These are phyloP conservation scores for Nakazawaea ambrosiae DNA, from an alignment of 805 yeast genomes.

Conservation along the genomic window DNA sequence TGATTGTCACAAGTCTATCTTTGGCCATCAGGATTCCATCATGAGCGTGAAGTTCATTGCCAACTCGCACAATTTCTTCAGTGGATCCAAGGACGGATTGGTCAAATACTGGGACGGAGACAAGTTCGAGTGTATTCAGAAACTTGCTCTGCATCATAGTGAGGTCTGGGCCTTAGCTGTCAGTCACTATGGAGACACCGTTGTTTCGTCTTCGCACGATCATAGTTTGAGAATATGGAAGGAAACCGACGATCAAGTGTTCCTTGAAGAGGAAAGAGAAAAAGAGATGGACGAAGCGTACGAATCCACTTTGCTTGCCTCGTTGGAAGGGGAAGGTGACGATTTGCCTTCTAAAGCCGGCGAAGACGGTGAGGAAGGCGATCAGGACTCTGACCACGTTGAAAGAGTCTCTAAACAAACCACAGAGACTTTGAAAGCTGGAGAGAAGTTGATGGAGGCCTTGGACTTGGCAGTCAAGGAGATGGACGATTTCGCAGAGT, in stretches of 20 bases:
- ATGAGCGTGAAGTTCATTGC: constrained; percentile 84
- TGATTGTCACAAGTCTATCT: constrained; percentile 94
- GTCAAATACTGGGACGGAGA: constrained; percentile 98
- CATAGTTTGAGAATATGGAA: constrained; percentile 91
- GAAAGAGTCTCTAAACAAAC: constrained; percentile 75
- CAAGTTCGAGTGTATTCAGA: constrained; percentile 90
- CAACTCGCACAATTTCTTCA: constrained; percentile 81
- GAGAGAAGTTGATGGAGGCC: constrained; percentile 90
- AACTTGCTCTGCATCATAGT: constrained; percentile 76
- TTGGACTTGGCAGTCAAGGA: constrained; percentile 76
- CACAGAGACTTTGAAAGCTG: constrained; percentile 86
- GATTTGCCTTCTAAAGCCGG: constrained; percentile 31
- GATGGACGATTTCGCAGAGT: constrained; percentile 47
- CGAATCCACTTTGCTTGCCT: constrained; percentile 69
- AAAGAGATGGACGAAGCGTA: constrained; percentile 90
- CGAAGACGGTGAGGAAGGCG: constrained; percentile 31
- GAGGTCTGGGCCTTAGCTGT: constrained; percentile 94
- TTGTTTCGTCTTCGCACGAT: constrained; percentile 86
- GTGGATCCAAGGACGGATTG: constrained; percentile 82
- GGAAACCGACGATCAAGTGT: constrained; percentile 92
- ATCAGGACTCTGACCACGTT: constrained; percentile 51
- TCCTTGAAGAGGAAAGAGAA: constrained; percentile 93
- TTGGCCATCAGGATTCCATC: constrained; percentile 95
- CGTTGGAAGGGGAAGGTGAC: constrained; percentile 55
- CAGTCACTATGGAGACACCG: constrained; percentile 60